Evolutionary conservation across 2,329 filamentous ascomycete species (phyloP).

Genomic region (Orbilia blumenaviensis): DNA sequence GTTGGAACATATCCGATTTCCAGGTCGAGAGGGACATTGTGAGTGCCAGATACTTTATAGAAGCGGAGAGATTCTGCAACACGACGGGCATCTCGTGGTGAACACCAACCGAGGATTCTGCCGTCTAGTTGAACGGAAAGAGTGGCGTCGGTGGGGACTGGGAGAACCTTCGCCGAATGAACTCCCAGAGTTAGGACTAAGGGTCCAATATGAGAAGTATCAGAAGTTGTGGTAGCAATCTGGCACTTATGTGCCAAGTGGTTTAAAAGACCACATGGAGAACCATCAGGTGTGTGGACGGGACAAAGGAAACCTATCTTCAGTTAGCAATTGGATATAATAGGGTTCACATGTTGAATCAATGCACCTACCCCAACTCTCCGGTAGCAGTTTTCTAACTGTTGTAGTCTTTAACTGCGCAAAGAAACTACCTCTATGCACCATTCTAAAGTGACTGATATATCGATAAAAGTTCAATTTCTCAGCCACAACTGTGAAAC

Average conservation of each 20-base stretch:
- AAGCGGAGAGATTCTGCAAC: slow-evolving; percentile 88
- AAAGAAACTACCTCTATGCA: slow-evolving; percentile 98
- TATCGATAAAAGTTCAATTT: slow-evolving; percentile 99
- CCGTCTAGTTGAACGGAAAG: slow-evolving; percentile 92
- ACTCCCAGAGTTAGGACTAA: slow-evolving; percentile 83
- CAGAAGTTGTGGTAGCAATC: slow-evolving; percentile 78
- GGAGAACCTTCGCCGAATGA: slow-evolving; percentile 70
- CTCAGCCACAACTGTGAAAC: slow-evolving; percentile 95
- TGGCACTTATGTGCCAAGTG: slow-evolving; percentile 95
- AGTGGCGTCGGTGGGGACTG: slow-evolving; percentile 81
- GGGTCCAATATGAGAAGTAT: slow-evolving; percentile 77
- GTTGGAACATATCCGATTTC: slow-evolving; percentile 92
- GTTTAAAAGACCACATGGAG: slow-evolving; percentile 92
- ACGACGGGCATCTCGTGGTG: slow-evolving; percentile 79
- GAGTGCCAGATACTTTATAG: slow-evolving; percentile 91
- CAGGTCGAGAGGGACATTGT: slow-evolving; percentile 80
- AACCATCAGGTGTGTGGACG: slow-evolving; percentile 95
- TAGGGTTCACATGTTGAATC: not conserved
- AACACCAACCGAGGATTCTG: slow-evolving; percentile 87
- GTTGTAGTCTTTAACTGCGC: slow-evolving; percentile 97
- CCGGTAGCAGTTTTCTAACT: slow-evolving; percentile 90
- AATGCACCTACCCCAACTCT: slow-evolving; percentile 76
- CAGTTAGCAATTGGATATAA: not conserved
- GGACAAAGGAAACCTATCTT: slow-evolving; percentile 81
- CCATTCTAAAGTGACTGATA: slow-evolving; percentile 98